Evolutionary conservation across 371 early-diverging fungal species (phyloP), one percentile per base, ranked within the genome.

Genomic region (Funneliformis caledonium): DNA sequence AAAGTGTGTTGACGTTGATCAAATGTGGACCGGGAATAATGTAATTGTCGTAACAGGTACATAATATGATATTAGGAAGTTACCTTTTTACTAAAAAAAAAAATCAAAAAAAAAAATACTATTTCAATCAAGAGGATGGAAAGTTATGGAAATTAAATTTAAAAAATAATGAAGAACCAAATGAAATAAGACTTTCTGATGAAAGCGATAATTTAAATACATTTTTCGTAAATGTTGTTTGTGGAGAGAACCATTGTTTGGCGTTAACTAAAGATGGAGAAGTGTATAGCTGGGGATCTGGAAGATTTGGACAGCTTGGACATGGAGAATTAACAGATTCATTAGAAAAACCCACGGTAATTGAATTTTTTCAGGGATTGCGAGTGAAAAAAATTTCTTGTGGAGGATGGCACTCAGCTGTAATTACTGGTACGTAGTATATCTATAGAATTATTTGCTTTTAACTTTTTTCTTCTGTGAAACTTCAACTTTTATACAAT

Each of bases 211-310:
- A n/a, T 4, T 61, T 60, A 14, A 43, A 31, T 14, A 4, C 33
- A 19, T 62, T 56, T 80, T 80, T 80, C 19, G 48, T 14, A 42
- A 70, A 72, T 47, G 62, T 80, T 33, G 73, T 31, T 33, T 70
- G 62, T 61, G 80, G 80, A 59, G 64, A 80, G 8, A 74, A 50
- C 61, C 80, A 80, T 56, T 80, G 56, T 48, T 59, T 80, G 22
- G 80, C 80, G 16, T 72, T 80, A 26, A 72, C 80, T 19, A 47
- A 26, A 37, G 19, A 73, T 26, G 80, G 80, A 1, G 61, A 80
- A 64, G 73, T 80, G 14, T 80, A 48, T 80, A 80, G 72, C 47
- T 80, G 80, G 74, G 80, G 80, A 73, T 72, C 73, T 31, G 74
- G 74, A 73, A 80, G 80, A 73, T 73, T 62, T 62, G 80, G 80